phyloP scores from a whole-genome alignment of 2,329 filamentous ascomycete genomes.

The Neonectria faginata region DNA sequence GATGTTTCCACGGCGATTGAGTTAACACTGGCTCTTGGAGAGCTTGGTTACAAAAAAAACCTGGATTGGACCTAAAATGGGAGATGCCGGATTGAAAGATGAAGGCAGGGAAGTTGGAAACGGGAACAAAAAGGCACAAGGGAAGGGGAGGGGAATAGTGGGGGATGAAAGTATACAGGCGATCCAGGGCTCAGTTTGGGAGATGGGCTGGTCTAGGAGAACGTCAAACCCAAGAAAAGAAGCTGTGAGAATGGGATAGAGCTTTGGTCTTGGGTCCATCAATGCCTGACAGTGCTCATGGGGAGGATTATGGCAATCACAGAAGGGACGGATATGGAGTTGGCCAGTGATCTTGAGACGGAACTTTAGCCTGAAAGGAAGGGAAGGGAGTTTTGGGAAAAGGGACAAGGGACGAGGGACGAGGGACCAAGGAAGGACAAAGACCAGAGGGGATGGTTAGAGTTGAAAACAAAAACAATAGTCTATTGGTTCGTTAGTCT shows the following conservation, averaged over 20 bases:
- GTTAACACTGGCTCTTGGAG: slow-evolving; percentile 10
- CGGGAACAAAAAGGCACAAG: slow-evolving; percentile 5
- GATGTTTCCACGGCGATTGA: background rate
- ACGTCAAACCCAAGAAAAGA: no score
- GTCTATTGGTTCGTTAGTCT: background rate
- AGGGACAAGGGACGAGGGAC: background rate
- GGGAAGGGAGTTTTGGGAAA: slow-evolving; percentile 25
- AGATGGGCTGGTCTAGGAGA: background rate
- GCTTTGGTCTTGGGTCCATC: background rate
- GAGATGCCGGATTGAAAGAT: slow-evolving; percentile 6
- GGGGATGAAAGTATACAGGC: background rate
- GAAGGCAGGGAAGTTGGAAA: slow-evolving; percentile 12
- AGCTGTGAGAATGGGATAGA: background rate
- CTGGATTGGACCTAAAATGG: slow-evolving; percentile 5
- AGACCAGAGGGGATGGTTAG: slow-evolving; percentile 10
- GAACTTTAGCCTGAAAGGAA: slow-evolving; percentile 4
- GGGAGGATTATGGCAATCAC: slow-evolving; percentile 1
- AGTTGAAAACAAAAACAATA: slow-evolving; percentile 2
- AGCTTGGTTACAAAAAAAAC: slow-evolving; percentile 2
- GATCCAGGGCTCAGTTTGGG: background rate
- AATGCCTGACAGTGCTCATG: background rate
- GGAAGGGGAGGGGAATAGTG: slow-evolving; percentile 6
- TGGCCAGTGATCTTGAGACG: slow-evolving; percentile 11
- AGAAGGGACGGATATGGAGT: slow-evolving; percentile 9
- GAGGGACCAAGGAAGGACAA: background rate